Conservation (phyloP, 1,284 basidiomycete species). For the Singerocomus rubriflavus region DNA sequence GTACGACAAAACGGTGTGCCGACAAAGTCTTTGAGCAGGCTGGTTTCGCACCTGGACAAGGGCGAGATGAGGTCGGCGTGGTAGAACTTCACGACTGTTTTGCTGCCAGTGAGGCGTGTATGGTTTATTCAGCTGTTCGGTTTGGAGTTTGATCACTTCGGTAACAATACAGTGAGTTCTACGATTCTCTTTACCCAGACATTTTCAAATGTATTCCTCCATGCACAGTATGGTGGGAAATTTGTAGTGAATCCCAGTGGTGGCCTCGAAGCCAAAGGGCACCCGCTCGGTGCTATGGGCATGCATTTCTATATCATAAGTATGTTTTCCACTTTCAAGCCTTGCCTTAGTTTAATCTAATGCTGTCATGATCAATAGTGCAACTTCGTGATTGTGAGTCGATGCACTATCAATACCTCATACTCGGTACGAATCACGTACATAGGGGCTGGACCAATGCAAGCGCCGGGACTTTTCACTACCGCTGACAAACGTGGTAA, state of each 20-base stretch:
- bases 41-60: slow-evolving; percentile 60
- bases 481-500: slow-evolving; percentile 65
- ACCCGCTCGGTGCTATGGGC: slow-evolving; percentile 83
- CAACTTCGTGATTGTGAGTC: slow-evolving; percentile 67
- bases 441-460: slow-evolving; percentile 78
- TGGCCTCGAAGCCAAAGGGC: slow-evolving; percentile 84
- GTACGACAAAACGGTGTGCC: slow-evolving; percentile 71
- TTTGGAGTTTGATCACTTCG: neutral
- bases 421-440: slow-evolving; percentile 1
- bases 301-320: slow-evolving; percentile 88
- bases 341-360: neutral
- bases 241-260: slow-evolving; percentile 88
- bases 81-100: slow-evolving; percentile 88
- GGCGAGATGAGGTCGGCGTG: slow-evolving; percentile 76
- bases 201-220: neutral
- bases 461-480: slow-evolving; percentile 69
- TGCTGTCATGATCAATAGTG: slow-evolving; percentile 41
- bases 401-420: neutral
- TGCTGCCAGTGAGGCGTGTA: slow-evolving; percentile 65
- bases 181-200: neutral
- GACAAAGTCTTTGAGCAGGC: slow-evolving; percentile 73
- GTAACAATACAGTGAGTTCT: slow-evolving; percentile 72
- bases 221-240: slow-evolving; percentile 71
- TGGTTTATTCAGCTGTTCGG: neutral
- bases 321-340: slow-evolving; percentile 36